Evolutionary conservation across 2,329 filamentous ascomycete species (phyloP), one percentile per base, ranked within the genome.

Genomic region (Lachnellula suecica): DNA sequence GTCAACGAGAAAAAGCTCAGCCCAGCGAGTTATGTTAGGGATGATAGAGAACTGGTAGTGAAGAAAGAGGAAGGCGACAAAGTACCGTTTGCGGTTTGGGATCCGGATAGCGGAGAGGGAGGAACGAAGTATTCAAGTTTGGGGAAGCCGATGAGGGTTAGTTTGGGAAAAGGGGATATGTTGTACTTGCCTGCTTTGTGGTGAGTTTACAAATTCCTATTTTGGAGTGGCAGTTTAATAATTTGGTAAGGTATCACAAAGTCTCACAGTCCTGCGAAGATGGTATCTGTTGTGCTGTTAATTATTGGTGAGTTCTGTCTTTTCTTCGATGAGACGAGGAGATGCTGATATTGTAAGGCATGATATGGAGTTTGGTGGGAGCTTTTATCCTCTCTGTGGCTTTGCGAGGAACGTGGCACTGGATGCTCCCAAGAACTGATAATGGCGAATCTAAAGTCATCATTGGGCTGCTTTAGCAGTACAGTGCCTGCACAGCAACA

Each of bases 111-210:
- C 13, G 48, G 47, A 72, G 76, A 42, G 59, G 41, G 50, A 10
- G 47, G 76, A 0, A 88, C 86, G 1, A 61, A 61, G 1, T 88
- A 86, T 61, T 89, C 86, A 1, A 62, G 70, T 31, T 72, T 85
- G 10, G 82, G 82, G 0, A 71, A 71, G 44, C 85, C 87, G 6
- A 61, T 91, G 56, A 74, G 79, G n/a, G 83, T 92, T 1, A 88
- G 84, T 0, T 70, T 94, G 3, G 69, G 85, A 1, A 79, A 84
- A 9, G 89, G 89, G 0, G 89, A 94, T 66, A 89, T 94, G 84
- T 69, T 94, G 15, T 94, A 94, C 70, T 72, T 94, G 25, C 89
- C 89, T 6, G 84, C 87, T 5, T 81, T 92, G 76, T 94, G 89
- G 89, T 88, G 57, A 67, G 77, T 66, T 20, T 22, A 29, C 19